Evolutionary conservation across 345 rosid genomes (phyloP), one percentile per base, ranked within the genome.

Genomic region (Eutrema japonicum): DNA sequence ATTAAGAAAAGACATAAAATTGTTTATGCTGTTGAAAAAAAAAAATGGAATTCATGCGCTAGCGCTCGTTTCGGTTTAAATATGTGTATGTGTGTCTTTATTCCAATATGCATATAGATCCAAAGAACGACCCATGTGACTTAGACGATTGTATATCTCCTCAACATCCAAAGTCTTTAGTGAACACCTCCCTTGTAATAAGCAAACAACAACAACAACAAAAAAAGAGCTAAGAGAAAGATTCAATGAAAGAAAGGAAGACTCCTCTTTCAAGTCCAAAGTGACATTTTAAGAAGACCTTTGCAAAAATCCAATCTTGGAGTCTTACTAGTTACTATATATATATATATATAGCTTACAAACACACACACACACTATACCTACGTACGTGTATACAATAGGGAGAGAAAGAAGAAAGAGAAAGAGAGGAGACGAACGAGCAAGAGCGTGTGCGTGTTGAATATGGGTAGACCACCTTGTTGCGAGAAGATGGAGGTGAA

Each of bases 381-480:
- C 32, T 52, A 38, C 3, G 11, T 68, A 26, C 26, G 36, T 61
- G 48, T 48, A 58, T 32, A 9, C 43, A 66, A 43, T 2, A 54
- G 52, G 22, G 45, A 64, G 51, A 40, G 45, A 37, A 50, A 53
- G 16, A 71, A n/a, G n/a, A n/a, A n/a, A 64, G 51, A 40, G 45
- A 37, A 50, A 53, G 16, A 71, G 65, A 29, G 57, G 52, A 47
- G 52, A 50, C 35, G 40, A 63, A 51, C 26, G 4, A 32, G 4
- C 60, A 38, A 48, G 54, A 52, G 47, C 35, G 41, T 42, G 16
- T 26, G 58, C 10, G 7, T 14, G 50, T 40, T 40, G 66, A 45
- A 22, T 16, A 93, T 94, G 98, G 98, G 89, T 10, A 86, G 97
- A 79, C 88, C 93, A 68, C 99, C 99, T 35, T 89, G 97, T 79